These are phyloP conservation scores for Scutellaria baicalensis DNA, from an alignment of 257 asterid species.

Conservation along the genomic window DNA sequence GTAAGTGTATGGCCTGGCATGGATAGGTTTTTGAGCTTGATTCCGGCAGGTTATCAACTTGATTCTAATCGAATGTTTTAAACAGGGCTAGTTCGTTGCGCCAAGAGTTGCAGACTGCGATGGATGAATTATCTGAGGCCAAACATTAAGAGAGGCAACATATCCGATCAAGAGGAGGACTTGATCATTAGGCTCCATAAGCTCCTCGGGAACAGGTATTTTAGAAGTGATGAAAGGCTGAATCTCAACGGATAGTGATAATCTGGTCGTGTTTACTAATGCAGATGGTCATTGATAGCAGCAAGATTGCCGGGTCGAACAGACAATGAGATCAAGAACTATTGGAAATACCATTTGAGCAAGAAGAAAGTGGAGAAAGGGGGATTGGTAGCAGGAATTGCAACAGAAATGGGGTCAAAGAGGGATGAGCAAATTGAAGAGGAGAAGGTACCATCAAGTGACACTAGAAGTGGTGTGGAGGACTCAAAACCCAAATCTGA, in stretches of 20 bases:
- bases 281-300: constrained; percentile 38
- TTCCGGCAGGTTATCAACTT: too few species aligned
- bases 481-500: constrained; percentile 15
- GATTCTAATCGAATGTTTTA: not conserved
- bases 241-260: not conserved
- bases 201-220: constrained; percentile 47
- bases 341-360: constrained; percentile 34
- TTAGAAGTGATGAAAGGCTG: not conserved
- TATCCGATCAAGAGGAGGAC: constrained; percentile 58
- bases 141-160: constrained; percentile 48
- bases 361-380: constrained; percentile 25
- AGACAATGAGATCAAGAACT: constrained; percentile 45
- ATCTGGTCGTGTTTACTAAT: not conserved
- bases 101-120: constrained; percentile 49
- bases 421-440: constrained; percentile 9
- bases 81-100: constrained; percentile 37
- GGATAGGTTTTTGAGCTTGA: too few species aligned
- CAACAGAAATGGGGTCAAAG: constrained; percentile 14
- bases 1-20: too few species aligned
- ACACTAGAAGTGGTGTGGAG: constrained; percentile 7
- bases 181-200: constrained; percentile 51
- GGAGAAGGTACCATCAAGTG: constrained; percentile 5
- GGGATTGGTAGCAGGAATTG: constrained; percentile 22
- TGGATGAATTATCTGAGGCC: constrained; percentile 63
- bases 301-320: constrained; percentile 45